These are phyloP conservation scores for Miamiensis avidus DNA, from an alignment of 169 alveolate genomes.

Conservation along the genomic window DNA sequence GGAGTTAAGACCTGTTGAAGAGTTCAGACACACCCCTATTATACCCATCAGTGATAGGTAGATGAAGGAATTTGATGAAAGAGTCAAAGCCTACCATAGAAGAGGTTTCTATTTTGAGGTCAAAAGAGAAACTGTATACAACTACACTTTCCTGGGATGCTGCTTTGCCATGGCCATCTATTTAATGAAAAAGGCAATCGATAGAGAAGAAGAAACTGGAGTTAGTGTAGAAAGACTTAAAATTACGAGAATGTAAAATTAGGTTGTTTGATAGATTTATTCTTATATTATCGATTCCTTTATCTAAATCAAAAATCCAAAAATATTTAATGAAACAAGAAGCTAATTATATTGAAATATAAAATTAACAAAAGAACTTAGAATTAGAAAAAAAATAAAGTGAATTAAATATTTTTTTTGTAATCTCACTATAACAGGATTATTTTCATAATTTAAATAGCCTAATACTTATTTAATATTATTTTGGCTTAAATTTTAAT, in stretches of 20 bases:
- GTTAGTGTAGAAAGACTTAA: conserved; percentile 36
- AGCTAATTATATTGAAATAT: too few relatives aligned
- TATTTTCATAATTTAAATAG: too few relatives aligned
- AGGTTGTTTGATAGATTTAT: too few relatives aligned
- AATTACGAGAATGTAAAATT: conserved; percentile 39
- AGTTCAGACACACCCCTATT: conserved; percentile 73
- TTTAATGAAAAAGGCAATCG: conserved; percentile 23
- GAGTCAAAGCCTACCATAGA: conserved; percentile 53
- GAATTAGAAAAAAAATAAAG: too few relatives aligned
- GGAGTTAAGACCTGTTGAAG: conserved; percentile 69
- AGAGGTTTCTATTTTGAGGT: conserved; percentile 63
- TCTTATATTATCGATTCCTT: too few relatives aligned
- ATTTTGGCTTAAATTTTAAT: too few relatives aligned
- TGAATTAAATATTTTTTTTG: too few relatives aligned
- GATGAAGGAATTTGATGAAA: conserved; percentile 42
- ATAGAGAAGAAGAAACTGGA: conserved; percentile 47
- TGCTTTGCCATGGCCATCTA: conserved; percentile 18
- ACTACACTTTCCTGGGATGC: conserved; percentile 16
- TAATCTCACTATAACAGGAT: too few relatives aligned
- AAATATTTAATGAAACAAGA: too few relatives aligned
- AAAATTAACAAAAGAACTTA: too few relatives aligned
- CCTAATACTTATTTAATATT: too few relatives aligned
- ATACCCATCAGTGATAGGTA: conserved; percentile 66
- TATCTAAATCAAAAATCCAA: too few relatives aligned
- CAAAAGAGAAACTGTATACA: conserved; percentile 53